These are phyloP conservation scores for Periconia macrospinosa DNA, from an alignment of 2,329 filamentous ascomycete genomes.

Conservation along the genomic window DNA sequence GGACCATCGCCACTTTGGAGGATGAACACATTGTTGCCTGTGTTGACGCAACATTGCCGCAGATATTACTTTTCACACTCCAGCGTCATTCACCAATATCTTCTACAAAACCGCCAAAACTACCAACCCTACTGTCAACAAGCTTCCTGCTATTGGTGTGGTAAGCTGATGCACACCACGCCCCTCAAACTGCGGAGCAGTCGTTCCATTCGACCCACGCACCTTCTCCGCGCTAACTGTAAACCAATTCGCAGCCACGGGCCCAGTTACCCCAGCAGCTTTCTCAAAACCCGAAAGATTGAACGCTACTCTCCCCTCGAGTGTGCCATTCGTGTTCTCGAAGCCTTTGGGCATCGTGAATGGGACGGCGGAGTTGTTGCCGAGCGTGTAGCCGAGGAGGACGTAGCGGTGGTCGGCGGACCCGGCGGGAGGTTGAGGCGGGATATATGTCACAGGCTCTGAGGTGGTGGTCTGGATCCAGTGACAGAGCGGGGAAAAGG, in stretches of 20 bases:
- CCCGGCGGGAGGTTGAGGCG: not conserved
- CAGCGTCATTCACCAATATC: not conserved
- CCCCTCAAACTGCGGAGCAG: not conserved
- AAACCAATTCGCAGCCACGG: not conserved
- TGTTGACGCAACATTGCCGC: too few relatives aligned
- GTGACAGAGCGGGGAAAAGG: not conserved
- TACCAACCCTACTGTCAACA: not conserved
- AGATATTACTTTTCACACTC: not conserved
- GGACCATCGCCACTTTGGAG: too few relatives aligned
- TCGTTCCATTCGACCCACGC: not conserved
- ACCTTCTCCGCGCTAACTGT: not conserved
- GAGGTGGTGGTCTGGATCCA: not conserved
- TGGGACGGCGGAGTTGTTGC: not conserved
- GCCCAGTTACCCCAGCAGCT: not conserved
- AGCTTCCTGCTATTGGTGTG: not conserved
- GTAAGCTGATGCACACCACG: not conserved
- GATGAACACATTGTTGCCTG: too few relatives aligned
- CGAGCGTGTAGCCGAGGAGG: not conserved
- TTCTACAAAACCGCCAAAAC: not conserved
- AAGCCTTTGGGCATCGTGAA: not conserved
- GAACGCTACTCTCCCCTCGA: not conserved
- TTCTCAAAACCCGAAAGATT: not conserved
- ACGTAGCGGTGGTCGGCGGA: slow-evolving; percentile 1
- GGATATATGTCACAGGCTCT: not conserved
- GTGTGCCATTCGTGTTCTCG: not conserved